Percentiles rank a stretch among this genome's conserved stretches.
phyloP scores from a whole-genome alignment of 2,329 filamentous ascomycete genomes.

The Claviceps sp. region DNA sequence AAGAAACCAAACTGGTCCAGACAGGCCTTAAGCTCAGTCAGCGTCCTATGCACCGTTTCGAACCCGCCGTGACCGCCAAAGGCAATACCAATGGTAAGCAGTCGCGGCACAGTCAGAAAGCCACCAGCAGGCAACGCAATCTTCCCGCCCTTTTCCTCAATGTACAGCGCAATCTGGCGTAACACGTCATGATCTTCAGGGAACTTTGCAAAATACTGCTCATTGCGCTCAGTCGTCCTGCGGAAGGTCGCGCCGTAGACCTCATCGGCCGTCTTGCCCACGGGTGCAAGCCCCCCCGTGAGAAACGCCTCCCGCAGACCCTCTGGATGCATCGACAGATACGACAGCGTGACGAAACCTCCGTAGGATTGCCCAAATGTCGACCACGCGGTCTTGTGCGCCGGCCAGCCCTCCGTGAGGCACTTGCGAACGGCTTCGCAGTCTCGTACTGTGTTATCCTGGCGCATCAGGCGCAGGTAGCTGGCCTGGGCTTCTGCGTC shows the following conservation, averaged over 20 bases:
- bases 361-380: slow-evolving; percentile 87
- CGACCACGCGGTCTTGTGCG: slow-evolving; percentile 65
- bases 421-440: slow-evolving; percentile 72
- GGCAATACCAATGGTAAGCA: slow-evolving; percentile 63
- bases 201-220: slow-evolving; percentile 71
- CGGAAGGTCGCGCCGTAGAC: slow-evolving; percentile 63
- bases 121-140: slow-evolving; percentile 60
- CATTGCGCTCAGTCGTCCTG: slow-evolving; percentile 58
- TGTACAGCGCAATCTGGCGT: slow-evolving; percentile 49
- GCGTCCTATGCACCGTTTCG: slow-evolving; percentile 58
- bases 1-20: slow-evolving; percentile 65
- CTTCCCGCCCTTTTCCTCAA: slow-evolving; percentile 37
- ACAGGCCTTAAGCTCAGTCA: slow-evolving; percentile 59
- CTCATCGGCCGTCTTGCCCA: slow-evolving; percentile 57
- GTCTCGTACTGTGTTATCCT: slow-evolving; percentile 81
- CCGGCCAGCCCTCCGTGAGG: slow-evolving; percentile 56
- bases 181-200: slow-evolving; percentile 64
- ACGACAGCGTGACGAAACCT: slow-evolving; percentile 73
- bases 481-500: slow-evolving; percentile 51
- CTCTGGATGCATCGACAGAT: slow-evolving; percentile 68
- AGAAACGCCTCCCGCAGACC: slow-evolving; percentile 73
- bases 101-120: slow-evolving; percentile 55
- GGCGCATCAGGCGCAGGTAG: slow-evolving; percentile 74
- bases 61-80: slow-evolving; percentile 73
- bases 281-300: slow-evolving; percentile 69